Evolutionary conservation across 192 early-diverging fungal genomes (phyloP).

Genomic region (Fimicolochytrium jonesii): DNA sequence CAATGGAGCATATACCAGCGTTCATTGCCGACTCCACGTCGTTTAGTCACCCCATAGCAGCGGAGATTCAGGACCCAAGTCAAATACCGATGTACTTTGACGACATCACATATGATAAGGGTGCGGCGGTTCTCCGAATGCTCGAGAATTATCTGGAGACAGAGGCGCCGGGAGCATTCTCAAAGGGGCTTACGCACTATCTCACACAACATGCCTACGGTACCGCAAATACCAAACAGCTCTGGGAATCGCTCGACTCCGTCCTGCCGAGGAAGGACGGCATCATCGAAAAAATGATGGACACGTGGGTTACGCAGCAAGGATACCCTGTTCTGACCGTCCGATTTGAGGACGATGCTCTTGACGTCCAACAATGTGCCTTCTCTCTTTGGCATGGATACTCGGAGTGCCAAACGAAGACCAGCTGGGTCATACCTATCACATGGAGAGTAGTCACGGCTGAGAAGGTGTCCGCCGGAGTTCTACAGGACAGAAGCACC

Average conservation of each 20-base stretch:
- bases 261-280: conserved; percentile 37
- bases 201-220: conserved; percentile 69
- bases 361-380: background rate
- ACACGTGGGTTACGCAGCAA: background rate
- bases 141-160: conserved; percentile 28
- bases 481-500: background rate
- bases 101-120: conserved; percentile 81
- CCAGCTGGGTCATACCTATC: background rate
- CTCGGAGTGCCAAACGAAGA: background rate
- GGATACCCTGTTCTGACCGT: background rate
- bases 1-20: conserved; percentile 17
- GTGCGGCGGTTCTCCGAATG: conserved; percentile 74
- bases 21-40: conserved; percentile 26
- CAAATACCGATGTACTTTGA: conserved; percentile 75
- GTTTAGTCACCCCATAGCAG: conserved; percentile 34
- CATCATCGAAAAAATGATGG: background rate
- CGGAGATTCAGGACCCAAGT: conserved; percentile 9
- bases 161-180: conserved; percentile 14
- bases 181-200: conserved; percentile 34
- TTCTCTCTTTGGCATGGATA: background rate
- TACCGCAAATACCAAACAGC: conserved; percentile 77
- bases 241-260: conserved; percentile 73
- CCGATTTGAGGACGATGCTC: background rate
- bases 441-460: background rate
- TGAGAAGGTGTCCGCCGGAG: background rate